Conservation (phyloP, 2,329 filamentous ascomycete genomes). For the Tolypocladium paradoxum region DNA sequence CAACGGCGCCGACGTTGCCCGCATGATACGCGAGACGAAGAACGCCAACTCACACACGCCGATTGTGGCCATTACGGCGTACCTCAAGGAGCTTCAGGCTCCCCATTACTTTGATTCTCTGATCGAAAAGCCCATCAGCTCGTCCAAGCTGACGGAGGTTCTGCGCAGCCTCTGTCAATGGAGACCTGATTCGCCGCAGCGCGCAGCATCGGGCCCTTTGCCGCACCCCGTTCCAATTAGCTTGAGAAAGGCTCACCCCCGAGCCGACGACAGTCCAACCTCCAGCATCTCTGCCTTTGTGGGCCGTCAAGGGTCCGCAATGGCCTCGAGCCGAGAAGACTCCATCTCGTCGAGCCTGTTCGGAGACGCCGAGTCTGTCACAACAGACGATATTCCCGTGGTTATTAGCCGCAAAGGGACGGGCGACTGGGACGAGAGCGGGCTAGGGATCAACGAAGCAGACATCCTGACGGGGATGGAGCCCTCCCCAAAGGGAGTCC, state of each 20-base stretch:
- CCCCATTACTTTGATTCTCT: constrained; percentile 93
- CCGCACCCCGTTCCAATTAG: constrained; percentile 52
- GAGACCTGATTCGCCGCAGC: constrained; percentile 59
- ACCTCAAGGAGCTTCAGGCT: constrained; percentile 92
- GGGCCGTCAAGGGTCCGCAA: constrained; percentile 60
- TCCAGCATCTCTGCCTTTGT: constrained; percentile 65
- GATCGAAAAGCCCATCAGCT: constrained; percentile 93
- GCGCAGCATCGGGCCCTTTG: constrained; percentile 32
- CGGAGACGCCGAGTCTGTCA: constrained; percentile 72
- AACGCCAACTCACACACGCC: constrained; percentile 91
- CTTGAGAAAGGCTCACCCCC: constrained; percentile 52
- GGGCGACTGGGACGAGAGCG: constrained; percentile 70
- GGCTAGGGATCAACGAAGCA: constrained; percentile 67
- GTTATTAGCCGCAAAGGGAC: constrained; percentile 62
- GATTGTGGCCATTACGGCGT: constrained; percentile 92
- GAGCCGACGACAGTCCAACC: constrained; percentile 72
- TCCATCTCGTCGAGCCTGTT: constrained; percentile 83
- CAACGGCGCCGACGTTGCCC: constrained; percentile 87
- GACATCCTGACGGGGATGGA: constrained; percentile 26
- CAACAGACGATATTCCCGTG: constrained; percentile 67
- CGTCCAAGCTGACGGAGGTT: constrained; percentile 81
- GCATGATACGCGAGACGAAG: constrained; percentile 95
- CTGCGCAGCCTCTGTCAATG: constrained; percentile 83
- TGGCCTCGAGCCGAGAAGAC: constrained; percentile 74
- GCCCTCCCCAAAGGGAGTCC: constrained; percentile 31